These are phyloP conservation scores for Euphorbia pulcherrima DNA, from an alignment of 345 rosid species.

Conservation along the genomic window DNA sequence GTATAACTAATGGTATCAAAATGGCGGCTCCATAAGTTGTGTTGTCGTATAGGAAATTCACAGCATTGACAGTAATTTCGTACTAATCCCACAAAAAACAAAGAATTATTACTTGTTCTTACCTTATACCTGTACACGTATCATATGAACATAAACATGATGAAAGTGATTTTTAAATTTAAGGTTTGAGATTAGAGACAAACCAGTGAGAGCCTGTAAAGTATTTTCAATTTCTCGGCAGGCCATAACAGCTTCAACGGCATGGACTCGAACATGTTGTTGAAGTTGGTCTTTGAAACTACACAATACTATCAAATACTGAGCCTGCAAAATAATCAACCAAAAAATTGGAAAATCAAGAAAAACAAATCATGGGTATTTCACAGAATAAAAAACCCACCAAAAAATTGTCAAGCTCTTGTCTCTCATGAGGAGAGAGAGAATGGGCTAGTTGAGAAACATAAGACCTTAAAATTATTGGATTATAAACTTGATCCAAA, in stretches of 20 bases:
- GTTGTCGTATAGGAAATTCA: too few relatives aligned
- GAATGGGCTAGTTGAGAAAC: constrained; percentile 47
- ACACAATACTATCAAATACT: constrained; percentile 84
- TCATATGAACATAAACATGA: not conserved
- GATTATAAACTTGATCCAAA: too few relatives aligned
- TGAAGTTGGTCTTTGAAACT: constrained; percentile 96
- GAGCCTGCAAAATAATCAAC: constrained; percentile 44
- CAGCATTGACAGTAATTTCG: not conserved
- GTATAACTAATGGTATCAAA: too few relatives aligned
- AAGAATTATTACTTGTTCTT: not conserved
- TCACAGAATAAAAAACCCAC: constrained; percentile 25
- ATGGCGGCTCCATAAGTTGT: too few relatives aligned
- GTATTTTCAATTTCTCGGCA: constrained; percentile 94
- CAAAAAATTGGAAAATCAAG: not conserved
- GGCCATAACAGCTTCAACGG: constrained; percentile 98
- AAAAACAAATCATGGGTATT: not conserved
- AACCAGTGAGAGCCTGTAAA: constrained; percentile 91
- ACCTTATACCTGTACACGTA: not conserved
- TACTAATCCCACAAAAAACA: not conserved
- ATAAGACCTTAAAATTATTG: too few relatives aligned
- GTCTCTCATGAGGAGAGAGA: constrained; percentile 67
- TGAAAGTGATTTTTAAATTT: not conserved
- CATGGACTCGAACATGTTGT: constrained; percentile 95
- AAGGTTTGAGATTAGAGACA: not conserved
- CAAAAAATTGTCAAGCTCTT: constrained; percentile 92